Percentiles rank a stretch among this genome's conserved stretches.
Evolutionary conservation across 23 red algal species (phyloP).

Genomic region (Pyropia yezoensis): DNA sequence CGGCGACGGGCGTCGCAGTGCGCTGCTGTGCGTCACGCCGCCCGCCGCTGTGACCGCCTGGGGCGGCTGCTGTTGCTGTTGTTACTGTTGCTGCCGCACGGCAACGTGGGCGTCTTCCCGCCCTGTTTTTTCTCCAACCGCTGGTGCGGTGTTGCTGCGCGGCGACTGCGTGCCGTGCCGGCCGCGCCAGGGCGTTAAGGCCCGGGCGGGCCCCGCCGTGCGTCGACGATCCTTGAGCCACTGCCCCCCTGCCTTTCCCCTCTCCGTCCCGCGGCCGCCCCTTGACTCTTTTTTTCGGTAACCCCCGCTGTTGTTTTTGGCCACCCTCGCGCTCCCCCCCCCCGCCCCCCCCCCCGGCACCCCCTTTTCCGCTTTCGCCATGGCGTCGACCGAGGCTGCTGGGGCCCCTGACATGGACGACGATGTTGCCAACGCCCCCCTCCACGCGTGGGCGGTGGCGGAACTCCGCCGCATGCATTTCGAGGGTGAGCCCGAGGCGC

Average conservation of each 20-base stretch:
- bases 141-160: too few relatives aligned
- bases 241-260: not conserved
- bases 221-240: too few relatives aligned
- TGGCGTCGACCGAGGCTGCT: not conserved
- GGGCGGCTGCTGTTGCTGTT: too few relatives aligned
- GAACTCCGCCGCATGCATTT: slow-evolving; percentile 38
- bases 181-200: too few relatives aligned
- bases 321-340: not conserved
- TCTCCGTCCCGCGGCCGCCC: not conserved
- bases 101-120: too few relatives aligned
- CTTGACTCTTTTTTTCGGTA: not conserved
- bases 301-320: not conserved
- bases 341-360: not conserved
- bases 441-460: slow-evolving; percentile 39
- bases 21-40: too few relatives aligned
- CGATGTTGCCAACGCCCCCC: not conserved
- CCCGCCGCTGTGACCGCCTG: too few relatives aligned
- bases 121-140: too few relatives aligned
- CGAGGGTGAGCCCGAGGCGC: slow-evolving; percentile 48
- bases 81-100: too few relatives aligned
- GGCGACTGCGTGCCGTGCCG: too few relatives aligned
- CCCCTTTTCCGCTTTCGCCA: not conserved
- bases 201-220: too few relatives aligned
- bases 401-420: slow-evolving; percentile 2
- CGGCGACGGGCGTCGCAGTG: too few relatives aligned